Percentiles rank a stretch among this genome's conserved stretches.
phyloP scores from a whole-genome alignment of 768 basidiomycete genomes.

The Mycena polygramma region DNA sequence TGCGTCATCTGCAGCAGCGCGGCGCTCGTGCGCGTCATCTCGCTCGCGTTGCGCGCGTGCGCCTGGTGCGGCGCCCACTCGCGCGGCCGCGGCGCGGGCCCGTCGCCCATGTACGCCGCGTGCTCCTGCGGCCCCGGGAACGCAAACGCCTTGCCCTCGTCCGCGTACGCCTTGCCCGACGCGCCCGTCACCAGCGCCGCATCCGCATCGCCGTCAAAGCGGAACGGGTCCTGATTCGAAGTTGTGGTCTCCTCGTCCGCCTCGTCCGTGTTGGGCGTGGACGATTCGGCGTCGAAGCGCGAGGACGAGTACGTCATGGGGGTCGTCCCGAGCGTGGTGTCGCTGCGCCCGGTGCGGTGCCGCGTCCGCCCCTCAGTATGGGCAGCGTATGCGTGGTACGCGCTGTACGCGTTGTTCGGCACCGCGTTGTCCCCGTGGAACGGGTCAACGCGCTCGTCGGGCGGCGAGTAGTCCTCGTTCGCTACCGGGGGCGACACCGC shows the following conservation, averaged over 20 bases:
- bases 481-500: slow-evolving; percentile 12
- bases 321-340: slow-evolving; percentile 31
- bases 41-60: background rate
- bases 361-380: background rate
- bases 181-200: too few relatives aligned
- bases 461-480: background rate
- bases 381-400: background rate
- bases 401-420: background rate
- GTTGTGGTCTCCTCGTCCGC: slow-evolving; percentile 26
- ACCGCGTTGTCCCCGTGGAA: too few relatives aligned
- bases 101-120: slow-evolving; percentile 30
- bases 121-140: too few relatives aligned
- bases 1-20: slow-evolving; percentile 39
- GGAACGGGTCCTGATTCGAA: slow-evolving; percentile 36
- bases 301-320: slow-evolving; percentile 20
- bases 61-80: background rate
- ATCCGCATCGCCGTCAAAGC: slow-evolving; percentile 21
- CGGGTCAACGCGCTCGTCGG: too few relatives aligned
- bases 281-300: slow-evolving; percentile 4
- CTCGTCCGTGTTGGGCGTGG: slow-evolving; percentile 29
- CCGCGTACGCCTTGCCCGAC: too few relatives aligned
- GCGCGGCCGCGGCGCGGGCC: slow-evolving; percentile 26
- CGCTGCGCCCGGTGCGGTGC: slow-evolving; percentile 28
- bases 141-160: too few relatives aligned
- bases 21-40: slow-evolving; percentile 19